Percentiles rank a stretch among this genome's conserved stretches.
These are phyloP conservation scores for Oldenlandia corymbosa DNA, from an alignment of 257 asterid genomes.

Conservation along the genomic window DNA sequence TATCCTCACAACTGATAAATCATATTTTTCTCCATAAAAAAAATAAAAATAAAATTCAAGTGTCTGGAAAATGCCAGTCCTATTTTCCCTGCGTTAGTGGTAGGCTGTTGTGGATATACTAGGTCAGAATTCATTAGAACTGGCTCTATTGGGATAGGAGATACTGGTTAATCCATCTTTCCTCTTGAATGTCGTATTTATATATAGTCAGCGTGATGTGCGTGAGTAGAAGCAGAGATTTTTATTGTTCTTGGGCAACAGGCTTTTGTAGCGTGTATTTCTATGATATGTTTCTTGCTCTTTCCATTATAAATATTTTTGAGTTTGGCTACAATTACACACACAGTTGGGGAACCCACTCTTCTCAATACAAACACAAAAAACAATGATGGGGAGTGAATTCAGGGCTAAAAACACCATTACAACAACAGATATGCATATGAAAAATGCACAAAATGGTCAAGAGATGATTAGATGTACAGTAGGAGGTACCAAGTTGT, in stretches of 20 bases:
- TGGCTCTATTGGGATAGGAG: slow-evolving; percentile 1
- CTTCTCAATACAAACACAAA: too few species aligned
- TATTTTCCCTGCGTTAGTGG: too few species aligned
- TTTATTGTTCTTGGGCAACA: slow-evolving; percentile 7
- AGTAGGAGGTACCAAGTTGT: background rate
- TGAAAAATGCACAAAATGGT: background rate
- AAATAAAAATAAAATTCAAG: too few species aligned
- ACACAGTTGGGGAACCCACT: too few species aligned
- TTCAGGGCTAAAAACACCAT: too few species aligned
- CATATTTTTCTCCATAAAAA: too few species aligned
- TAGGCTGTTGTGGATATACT: slow-evolving; percentile 13
- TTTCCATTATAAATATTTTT: too few species aligned
- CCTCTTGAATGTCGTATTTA: slow-evolving; percentile 3
- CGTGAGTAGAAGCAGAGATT: slow-evolving; percentile 6
- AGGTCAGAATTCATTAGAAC: background rate
- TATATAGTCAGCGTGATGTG: slow-evolving; percentile 7
- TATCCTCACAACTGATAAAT: too few species aligned
- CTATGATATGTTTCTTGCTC: background rate
- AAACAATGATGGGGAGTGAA: too few species aligned
- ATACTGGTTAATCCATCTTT: slow-evolving; percentile 6
- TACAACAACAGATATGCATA: too few species aligned
- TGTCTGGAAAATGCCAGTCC: too few species aligned
- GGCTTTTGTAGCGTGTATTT: background rate
- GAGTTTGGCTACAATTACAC: too few species aligned
- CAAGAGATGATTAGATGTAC: background rate